Evolutionary conservation across 345 rosid species (phyloP).

Genomic region (Jatropha curcas): DNA sequence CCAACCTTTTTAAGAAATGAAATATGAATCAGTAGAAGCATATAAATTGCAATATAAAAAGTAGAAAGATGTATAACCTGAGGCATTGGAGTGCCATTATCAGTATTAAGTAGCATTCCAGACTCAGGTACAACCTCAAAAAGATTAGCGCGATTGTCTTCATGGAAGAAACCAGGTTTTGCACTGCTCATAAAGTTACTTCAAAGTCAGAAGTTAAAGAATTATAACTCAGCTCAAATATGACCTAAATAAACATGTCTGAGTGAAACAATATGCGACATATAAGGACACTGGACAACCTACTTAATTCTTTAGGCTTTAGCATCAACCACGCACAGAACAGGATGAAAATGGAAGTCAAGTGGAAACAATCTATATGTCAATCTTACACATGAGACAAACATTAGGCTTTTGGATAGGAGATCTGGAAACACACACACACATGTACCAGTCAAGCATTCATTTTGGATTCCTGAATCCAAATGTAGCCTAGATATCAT

Average conservation of each 20-base stretch:
- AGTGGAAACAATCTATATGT: too few species aligned
- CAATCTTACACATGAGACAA: too few species aligned
- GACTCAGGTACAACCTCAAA: slow-evolving; percentile 86
- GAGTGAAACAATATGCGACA: not conserved
- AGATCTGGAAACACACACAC: too few species aligned
- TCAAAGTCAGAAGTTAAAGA: slow-evolving; percentile 23
- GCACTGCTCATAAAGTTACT: slow-evolving; percentile 49
- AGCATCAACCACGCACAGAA: too few species aligned
- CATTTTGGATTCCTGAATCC: too few species aligned
- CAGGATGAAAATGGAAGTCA: too few species aligned
- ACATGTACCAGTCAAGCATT: too few species aligned
- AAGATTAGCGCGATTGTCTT: slow-evolving; percentile 75
- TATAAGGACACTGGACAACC: too few species aligned
- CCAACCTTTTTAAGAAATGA: slow-evolving; percentile 58
- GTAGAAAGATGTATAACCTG: slow-evolving; percentile 50
- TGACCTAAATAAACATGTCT: not conserved
- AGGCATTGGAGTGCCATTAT: slow-evolving; percentile 91
- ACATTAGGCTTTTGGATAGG: too few species aligned
- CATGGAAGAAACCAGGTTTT: slow-evolving; percentile 96
- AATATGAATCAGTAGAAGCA: not conserved
- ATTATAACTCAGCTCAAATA: not conserved
- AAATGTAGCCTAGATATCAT: too few species aligned
- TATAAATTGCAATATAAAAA: not conserved
- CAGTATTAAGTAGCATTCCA: slow-evolving; percentile 91
- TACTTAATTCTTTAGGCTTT: too few species aligned